Percentiles rank a stretch among this genome's conserved stretches.
These are phyloP conservation scores for Diplodia seriata DNA, from an alignment of 2,329 filamentous ascomycete genomes.

Conservation along the genomic window DNA sequence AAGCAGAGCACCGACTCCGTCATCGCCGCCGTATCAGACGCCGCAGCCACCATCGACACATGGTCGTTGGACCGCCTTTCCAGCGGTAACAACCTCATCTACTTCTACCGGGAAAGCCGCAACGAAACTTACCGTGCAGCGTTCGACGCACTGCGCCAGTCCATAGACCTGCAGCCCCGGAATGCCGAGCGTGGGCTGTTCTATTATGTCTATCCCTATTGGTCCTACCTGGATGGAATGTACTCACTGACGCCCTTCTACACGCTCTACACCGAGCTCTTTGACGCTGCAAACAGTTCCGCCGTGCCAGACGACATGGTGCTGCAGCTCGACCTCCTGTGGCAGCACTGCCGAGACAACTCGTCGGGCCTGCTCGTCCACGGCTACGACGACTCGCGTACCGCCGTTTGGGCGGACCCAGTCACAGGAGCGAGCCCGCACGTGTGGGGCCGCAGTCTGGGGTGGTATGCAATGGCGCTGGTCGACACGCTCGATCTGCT, in stretches of 20 bases:
- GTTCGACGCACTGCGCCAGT: conserved; percentile 55
- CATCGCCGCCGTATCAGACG: conserved; percentile 52
- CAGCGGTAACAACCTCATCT: conserved; percentile 60
- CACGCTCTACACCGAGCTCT: conserved; percentile 48
- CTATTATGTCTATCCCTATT: conserved; percentile 46
- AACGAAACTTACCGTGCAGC: conserved; percentile 59
- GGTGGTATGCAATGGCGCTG: conserved; percentile 50
- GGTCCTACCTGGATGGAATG: conserved; percentile 61
- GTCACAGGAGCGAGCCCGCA: conserved; percentile 46
- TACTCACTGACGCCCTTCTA: conserved; percentile 51
- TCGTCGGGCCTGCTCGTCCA: conserved; percentile 45
- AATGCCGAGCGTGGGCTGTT: conserved; percentile 62
- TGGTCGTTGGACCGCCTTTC: conserved; percentile 54
- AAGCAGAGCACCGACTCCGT: conserved; percentile 57
- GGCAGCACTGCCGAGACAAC: conserved; percentile 44
- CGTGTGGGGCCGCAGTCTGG: conserved; percentile 48
- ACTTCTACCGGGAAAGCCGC: conserved; percentile 54
- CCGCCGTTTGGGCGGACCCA: conserved; percentile 46
- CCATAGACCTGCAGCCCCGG: conserved; percentile 59
- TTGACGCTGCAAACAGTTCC: conserved; percentile 46
- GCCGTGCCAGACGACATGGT: conserved; percentile 53
- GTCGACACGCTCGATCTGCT: conserved; percentile 58
- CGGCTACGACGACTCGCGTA: conserved; percentile 46
- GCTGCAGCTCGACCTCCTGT: conserved; percentile 47
- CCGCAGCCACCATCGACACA: conserved; percentile 34